phyloP scores from a whole-genome alignment of 2,329 filamentous ascomycete genomes.

The Fusarium floridanum region DNA sequence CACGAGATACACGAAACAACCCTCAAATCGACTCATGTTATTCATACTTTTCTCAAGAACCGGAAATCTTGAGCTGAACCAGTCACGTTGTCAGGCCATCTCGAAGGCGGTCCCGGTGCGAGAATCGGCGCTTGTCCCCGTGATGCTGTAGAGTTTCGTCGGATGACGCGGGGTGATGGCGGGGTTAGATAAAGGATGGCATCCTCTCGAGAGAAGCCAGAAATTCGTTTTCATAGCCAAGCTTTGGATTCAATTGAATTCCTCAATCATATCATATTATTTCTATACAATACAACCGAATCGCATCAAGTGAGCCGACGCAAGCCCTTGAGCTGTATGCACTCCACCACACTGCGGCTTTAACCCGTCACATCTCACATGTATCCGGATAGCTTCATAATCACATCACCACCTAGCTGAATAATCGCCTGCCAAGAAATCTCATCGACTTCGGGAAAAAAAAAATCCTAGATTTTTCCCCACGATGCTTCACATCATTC shows the following conservation, averaged over 20 bases:
- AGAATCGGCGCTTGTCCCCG: conserved; percentile 19
- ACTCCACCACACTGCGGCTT: conserved; percentile 16
- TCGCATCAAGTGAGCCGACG: not conserved
- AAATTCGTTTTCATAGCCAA: not conserved
- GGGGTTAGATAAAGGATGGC: conserved; percentile 30
- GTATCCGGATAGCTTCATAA: not conserved
- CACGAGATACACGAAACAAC: conserved; percentile 11
- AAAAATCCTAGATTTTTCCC: not conserved
- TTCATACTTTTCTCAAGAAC: not conserved
- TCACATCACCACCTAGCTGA: conserved; percentile 1
- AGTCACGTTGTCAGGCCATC: conserved; percentile 27
- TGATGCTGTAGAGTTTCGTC: conserved; percentile 28
- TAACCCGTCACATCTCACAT: conserved; percentile 19
- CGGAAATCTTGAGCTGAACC: not conserved
- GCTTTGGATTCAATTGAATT: not conserved
- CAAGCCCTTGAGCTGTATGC: not conserved
- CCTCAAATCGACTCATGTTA: not conserved
- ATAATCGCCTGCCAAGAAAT: not conserved
- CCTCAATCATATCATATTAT: not conserved
- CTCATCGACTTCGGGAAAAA: not conserved
- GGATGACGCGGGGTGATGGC: conserved; percentile 45
- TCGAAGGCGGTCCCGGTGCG: conserved; percentile 18
- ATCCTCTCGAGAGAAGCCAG: not conserved
- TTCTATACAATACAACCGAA: not conserved
- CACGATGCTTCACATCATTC: conserved; percentile 41